phyloP scores from a whole-genome alignment of 2,329 filamentous ascomycete species.

The Septoria petroselini region DNA sequence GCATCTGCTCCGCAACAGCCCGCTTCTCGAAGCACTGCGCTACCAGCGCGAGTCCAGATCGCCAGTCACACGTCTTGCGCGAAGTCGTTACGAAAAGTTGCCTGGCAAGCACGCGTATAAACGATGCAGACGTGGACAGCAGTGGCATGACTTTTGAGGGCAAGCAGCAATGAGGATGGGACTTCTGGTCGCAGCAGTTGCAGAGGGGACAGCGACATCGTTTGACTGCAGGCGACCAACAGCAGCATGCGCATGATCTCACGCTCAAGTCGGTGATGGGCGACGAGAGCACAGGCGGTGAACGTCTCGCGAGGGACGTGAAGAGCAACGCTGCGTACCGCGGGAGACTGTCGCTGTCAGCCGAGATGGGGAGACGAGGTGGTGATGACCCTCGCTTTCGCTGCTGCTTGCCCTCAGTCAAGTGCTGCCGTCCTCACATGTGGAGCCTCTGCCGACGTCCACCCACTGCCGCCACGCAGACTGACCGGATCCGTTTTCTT shows the following conservation, averaged over 20 bases:
- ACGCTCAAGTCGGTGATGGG: not conserved
- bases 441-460: not conserved
- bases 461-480: not conserved
- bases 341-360: too few species aligned
- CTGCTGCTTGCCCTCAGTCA: conserved; percentile 24
- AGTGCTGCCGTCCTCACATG: conserved; percentile 7
- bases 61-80: conserved; percentile 16
- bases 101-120: conserved; percentile 33
- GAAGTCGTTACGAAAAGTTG: conserved; percentile 26
- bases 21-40: conserved; percentile 24
- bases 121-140: conserved; percentile 27
- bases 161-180: conserved; percentile 19
- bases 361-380: too few species aligned
- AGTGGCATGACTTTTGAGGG: conserved; percentile 20
- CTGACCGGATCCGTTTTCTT: conserved; percentile 2
- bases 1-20: conserved; percentile 18
- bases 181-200: not conserved
- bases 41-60: conserved; percentile 13
- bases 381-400: not conserved
- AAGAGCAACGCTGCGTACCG: not conserved
- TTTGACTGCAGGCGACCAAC: not conserved
- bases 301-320: not conserved
- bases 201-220: not conserved
- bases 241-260: not conserved
- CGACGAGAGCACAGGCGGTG: not conserved